Conservation (phyloP, 306 rosid genomes). For the Acacia confusa region DNA sequence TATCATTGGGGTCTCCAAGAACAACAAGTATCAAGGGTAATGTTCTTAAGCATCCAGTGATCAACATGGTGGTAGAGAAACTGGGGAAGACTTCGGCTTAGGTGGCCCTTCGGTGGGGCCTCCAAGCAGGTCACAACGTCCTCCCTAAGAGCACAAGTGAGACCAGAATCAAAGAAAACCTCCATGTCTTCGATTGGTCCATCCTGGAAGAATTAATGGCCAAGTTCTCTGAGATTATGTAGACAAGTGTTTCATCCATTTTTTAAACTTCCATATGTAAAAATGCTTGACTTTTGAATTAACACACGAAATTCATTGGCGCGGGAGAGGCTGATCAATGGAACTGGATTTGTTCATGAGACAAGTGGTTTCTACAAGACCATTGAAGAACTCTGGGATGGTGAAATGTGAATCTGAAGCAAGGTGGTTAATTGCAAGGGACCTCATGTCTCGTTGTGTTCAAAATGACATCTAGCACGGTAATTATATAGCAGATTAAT, state of each 20-base stretch:
- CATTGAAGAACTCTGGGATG: constrained; percentile 71
- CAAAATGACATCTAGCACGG: not conserved
- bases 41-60: constrained; percentile 55
- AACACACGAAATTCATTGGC: not conserved
- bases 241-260: constrained; percentile 42
- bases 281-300: not conserved
- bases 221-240: constrained; percentile 46
- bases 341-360: constrained; percentile 33
- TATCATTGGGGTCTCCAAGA: constrained; percentile 66
- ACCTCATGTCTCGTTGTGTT: not conserved
- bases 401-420: constrained; percentile 43
- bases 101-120: constrained; percentile 71
- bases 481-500: not conserved
- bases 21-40: constrained; percentile 53
- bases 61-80: constrained; percentile 43
- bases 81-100: constrained; percentile 65
- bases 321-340: constrained; percentile 61
- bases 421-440: not conserved
- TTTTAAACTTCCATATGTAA: not conserved
- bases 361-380: constrained; percentile 47
- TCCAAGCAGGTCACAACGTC: constrained; percentile 61
- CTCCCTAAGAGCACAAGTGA: constrained; percentile 63
- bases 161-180: constrained; percentile 57
- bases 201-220: constrained; percentile 57
- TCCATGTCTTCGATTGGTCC: constrained; percentile 56